Conservation (phyloP, 1,284 basidiomycete genomes). For the Chondrostereum purpureum region DNA sequence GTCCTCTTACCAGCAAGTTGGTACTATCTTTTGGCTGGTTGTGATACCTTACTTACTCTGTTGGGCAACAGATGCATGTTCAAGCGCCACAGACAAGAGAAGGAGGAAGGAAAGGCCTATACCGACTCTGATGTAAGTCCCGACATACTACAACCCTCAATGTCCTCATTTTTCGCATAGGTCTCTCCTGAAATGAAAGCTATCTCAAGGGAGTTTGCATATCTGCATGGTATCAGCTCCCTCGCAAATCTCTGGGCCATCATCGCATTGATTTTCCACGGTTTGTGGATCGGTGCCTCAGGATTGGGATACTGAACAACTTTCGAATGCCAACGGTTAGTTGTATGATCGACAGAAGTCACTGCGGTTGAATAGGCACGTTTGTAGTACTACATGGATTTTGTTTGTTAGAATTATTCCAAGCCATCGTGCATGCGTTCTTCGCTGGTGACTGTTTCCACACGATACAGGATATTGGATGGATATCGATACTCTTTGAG, state of each 20-base stretch:
- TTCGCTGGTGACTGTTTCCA: too few species aligned
- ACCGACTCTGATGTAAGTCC: constrained; percentile 53
- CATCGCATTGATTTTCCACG: constrained; percentile 63
- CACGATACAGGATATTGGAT: too few species aligned
- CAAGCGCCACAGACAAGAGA: constrained; percentile 66
- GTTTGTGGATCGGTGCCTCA: constrained; percentile 59
- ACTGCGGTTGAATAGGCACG: too few species aligned
- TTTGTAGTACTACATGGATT: too few species aligned
- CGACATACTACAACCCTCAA: not conserved
- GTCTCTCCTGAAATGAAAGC: constrained; percentile 64
- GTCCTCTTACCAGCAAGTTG: constrained; percentile 63
- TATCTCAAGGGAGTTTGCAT: constrained; percentile 57
- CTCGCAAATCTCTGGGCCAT: constrained; percentile 59
- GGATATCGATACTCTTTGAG: too few species aligned
- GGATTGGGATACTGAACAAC: constrained; percentile 28
- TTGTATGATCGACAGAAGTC: too few species aligned
- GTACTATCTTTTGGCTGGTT: constrained; percentile 18
- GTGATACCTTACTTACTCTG: constrained; percentile 4
- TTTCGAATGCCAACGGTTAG: too few species aligned
- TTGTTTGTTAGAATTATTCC: too few species aligned
- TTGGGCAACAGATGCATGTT: constrained; percentile 64
- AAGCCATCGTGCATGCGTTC: too few species aligned
- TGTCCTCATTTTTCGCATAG: constrained; percentile 2
- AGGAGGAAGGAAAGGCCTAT: constrained; percentile 65
- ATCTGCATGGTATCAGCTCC: constrained; percentile 63